Percentiles rank a stretch among this genome's conserved stretches.
Evolutionary conservation across 1,284 basidiomycete genomes (phyloP).

Genomic region (Cryptococcus maquisensis): DNA sequence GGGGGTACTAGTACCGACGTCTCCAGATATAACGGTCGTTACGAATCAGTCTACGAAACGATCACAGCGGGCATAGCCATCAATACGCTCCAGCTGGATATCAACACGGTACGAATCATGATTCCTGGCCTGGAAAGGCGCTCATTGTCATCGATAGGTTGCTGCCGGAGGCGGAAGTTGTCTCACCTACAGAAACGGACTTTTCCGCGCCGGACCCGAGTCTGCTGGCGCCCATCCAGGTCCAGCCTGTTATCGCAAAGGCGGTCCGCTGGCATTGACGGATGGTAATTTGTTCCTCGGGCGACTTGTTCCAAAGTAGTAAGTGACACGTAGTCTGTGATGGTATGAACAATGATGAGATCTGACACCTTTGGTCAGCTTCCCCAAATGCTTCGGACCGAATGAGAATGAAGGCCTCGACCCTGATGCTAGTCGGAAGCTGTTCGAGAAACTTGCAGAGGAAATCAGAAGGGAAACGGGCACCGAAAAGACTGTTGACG

Average conservation of each 20-base stretch:
- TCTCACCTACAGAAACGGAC: slow-evolving; percentile 71
- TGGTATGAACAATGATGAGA: no score
- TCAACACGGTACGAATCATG: slow-evolving; percentile 59
- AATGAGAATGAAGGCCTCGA: slow-evolving; percentile 79
- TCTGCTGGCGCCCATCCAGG: slow-evolving; percentile 76
- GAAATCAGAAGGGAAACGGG: slow-evolving; percentile 65
- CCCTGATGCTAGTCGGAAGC: slow-evolving; percentile 58
- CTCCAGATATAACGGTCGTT: slow-evolving; percentile 76
- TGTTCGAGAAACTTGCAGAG: slow-evolving; percentile 63
- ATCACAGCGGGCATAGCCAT: slow-evolving; percentile 86
- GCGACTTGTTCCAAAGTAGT: slow-evolving; percentile 69
- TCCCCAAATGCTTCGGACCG: slow-evolving; percentile 83
- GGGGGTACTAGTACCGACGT: slow-evolving; percentile 90
- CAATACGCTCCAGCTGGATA: slow-evolving; percentile 79
- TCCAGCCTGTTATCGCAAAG: slow-evolving; percentile 77
- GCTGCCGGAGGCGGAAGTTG: slow-evolving; percentile 84
- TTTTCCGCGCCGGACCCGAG: slow-evolving; percentile 77
- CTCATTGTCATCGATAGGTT: slow-evolving; percentile 3
- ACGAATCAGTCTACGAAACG: slow-evolving; percentile 85
- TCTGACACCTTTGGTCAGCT: slow-evolving; percentile 37
- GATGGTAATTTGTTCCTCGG: slow-evolving; percentile 83
- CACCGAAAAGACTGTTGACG: slow-evolving; percentile 65
- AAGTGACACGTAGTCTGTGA: not conserved
- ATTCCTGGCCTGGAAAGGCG: not conserved
- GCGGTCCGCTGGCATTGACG: slow-evolving; percentile 76